Evolutionary conservation across 2,329 filamentous ascomycete species (phyloP).

Genomic region (Graphiopsis chlorocephala): DNA sequence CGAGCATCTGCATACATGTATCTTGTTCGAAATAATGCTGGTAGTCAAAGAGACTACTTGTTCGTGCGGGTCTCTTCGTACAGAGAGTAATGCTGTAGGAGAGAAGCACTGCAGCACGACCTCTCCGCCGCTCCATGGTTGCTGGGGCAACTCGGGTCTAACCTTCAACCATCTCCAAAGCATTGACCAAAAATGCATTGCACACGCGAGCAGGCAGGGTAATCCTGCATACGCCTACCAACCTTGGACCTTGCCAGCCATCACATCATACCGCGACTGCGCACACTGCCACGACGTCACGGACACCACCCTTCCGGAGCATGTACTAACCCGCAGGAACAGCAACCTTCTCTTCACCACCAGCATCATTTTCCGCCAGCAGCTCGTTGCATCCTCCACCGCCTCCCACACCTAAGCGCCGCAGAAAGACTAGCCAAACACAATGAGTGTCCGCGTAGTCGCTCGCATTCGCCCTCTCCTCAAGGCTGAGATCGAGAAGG

Average conservation of each 20-base stretch:
- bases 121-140: neutral
- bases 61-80: neutral
- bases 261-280: neutral
- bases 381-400: neutral
- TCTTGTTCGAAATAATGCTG: neutral
- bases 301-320: neutral
- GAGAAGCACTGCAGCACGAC: neutral
- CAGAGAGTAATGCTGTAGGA: neutral
- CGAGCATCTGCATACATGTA: neutral
- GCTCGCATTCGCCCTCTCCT: slow-evolving; percentile 87
- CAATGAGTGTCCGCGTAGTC: slow-evolving; percentile 72
- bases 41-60: neutral
- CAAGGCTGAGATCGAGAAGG: slow-evolving; percentile 78
- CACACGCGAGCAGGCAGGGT: neutral
- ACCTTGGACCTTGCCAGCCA: neutral
- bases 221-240: neutral
- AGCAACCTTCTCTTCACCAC: slow-evolving; percentile 1
- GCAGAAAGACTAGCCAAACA: slow-evolving; percentile 5
- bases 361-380: neutral
- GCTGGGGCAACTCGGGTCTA: slow-evolving; percentile 1
- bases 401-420: neutral
- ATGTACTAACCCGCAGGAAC: slow-evolving; percentile 15
- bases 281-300: neutral
- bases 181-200: neutral
- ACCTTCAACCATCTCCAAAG: neutral